These are phyloP conservation scores for Xylaria digitata DNA, from an alignment of 2,329 filamentous ascomycete genomes.

Conservation along the genomic window DNA sequence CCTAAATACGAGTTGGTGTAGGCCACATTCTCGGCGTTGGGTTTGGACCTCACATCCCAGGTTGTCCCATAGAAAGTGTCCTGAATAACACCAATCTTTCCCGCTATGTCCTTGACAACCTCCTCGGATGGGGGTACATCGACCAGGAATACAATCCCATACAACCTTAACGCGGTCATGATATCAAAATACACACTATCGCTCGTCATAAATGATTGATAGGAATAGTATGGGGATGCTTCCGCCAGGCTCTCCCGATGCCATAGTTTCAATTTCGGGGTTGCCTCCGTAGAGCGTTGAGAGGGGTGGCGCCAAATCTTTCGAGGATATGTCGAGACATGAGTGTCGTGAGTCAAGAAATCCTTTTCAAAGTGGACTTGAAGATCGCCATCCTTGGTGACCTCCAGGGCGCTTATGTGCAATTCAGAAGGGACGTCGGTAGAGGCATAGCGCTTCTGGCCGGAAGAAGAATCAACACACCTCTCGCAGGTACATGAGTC, in stretches of 20 bases:
- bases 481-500: conserved; percentile 68
- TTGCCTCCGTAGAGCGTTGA: background rate
- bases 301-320: conserved; percentile 1
- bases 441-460: conserved; percentile 73
- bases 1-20: conserved; percentile 86
- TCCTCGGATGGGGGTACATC: conserved; percentile 76
- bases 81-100: conserved; percentile 80
- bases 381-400: conserved; percentile 57
- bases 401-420: conserved; percentile 53
- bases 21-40: conserved; percentile 88
- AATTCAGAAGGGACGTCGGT: conserved; percentile 65
- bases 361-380: conserved; percentile 70
- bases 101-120: conserved; percentile 75
- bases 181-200: conserved; percentile 69
- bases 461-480: conserved; percentile 69
- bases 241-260: conserved; percentile 53
- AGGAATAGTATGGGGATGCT: conserved; percentile 69
- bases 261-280: conserved; percentile 22
- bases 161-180: conserved; percentile 69
- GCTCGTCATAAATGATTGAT: conserved; percentile 75
- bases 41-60: conserved; percentile 88
- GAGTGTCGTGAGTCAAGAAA: conserved; percentile 49
- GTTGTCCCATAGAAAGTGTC: conserved; percentile 92
- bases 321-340: conserved; percentile 52
- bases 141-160: conserved; percentile 82